Evolutionary conservation across 768 basidiomycete genomes (phyloP).

Genomic region (Kwoniella sp.): DNA sequence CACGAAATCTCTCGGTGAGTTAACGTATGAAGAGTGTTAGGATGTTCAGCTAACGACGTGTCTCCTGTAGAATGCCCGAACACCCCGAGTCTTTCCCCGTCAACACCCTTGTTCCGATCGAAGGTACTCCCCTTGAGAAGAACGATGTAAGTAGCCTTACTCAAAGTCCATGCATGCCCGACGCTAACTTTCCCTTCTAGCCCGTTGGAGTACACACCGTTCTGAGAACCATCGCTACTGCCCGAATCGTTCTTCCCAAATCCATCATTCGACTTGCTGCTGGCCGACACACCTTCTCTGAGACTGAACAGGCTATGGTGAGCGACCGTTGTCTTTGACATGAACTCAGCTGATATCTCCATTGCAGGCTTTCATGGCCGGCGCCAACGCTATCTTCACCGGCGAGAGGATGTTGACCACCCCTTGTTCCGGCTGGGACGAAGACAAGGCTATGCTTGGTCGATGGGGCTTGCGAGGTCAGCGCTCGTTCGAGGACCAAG

Average conservation of each 20-base stretch:
- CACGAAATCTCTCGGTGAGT: slow-evolving; percentile 88
- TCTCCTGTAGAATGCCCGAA: slow-evolving; percentile 72
- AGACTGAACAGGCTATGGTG: slow-evolving; percentile 94
- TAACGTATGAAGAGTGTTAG: not conserved
- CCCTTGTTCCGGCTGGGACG: slow-evolving; percentile 96
- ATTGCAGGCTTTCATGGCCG: slow-evolving; percentile 76
- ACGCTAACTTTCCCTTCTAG: slow-evolving; percentile 57
- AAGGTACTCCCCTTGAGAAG: slow-evolving; percentile 86
- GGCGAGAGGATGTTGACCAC: slow-evolving; percentile 97
- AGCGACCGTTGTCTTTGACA: slow-evolving; percentile 11
- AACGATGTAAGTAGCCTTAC: slow-evolving; percentile 67
- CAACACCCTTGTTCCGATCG: slow-evolving; percentile 93
- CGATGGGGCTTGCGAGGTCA: slow-evolving; percentile 92
- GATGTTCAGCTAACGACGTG: not conserved
- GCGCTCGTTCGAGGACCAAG: slow-evolving; percentile 77
- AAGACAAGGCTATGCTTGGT: slow-evolving; percentile 92
- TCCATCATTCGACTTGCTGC: slow-evolving; percentile 96
- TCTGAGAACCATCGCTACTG: slow-evolving; percentile 91
- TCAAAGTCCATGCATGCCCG: not conserved
- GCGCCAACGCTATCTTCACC: slow-evolving; percentile 98
- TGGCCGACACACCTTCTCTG: slow-evolving; percentile 81
- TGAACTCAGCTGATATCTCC: slow-evolving; percentile 8
- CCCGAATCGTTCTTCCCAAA: slow-evolving; percentile 82
- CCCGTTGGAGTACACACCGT: slow-evolving; percentile 79
- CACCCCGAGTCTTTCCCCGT: slow-evolving; percentile 99